phyloP scores from a whole-genome alignment of 495 filamentous ascomycete genomes.

The Xanthoparmelia taractica region DNA sequence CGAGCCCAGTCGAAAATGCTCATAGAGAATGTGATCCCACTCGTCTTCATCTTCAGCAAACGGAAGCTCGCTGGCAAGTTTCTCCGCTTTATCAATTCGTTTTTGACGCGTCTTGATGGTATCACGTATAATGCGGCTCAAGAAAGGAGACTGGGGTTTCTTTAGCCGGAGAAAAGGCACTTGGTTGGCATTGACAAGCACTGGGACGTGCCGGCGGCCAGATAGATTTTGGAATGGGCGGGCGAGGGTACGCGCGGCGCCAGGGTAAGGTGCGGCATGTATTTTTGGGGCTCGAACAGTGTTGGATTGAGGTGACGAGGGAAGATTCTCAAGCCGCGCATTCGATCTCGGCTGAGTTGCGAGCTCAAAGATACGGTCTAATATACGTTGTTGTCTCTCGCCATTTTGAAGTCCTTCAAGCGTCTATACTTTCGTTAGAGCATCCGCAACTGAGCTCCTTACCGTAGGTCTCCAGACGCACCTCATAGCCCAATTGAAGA shows the following conservation, averaged over 20 bases:
- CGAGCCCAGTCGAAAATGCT: slow-evolving; percentile 13
- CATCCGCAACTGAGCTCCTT: neutral
- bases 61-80: slow-evolving; percentile 30
- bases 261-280: slow-evolving; percentile 26
- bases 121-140: slow-evolving; percentile 50
- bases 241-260: slow-evolving; percentile 36
- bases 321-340: neutral
- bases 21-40: slow-evolving; percentile 43
- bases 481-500: slow-evolving; percentile 59
- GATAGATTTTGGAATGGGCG: slow-evolving; percentile 40
- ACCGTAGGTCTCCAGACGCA: slow-evolving; percentile 27
- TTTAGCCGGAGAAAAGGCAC: slow-evolving; percentile 63
- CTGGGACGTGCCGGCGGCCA: slow-evolving; percentile 52
- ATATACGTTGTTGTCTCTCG: neutral
- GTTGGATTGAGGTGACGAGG: neutral
- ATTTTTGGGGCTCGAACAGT: neutral
- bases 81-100: slow-evolving; percentile 33
- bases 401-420: slow-evolving; percentile 9
- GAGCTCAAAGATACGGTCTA: slow-evolving; percentile 5
- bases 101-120: slow-evolving; percentile 37
- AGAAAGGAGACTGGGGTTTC: slow-evolving; percentile 56
- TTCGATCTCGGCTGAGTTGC: neutral
- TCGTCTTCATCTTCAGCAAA: slow-evolving; percentile 48
- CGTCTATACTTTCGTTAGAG: slow-evolving; percentile 11
- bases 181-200: slow-evolving; percentile 48